Base-by-base conservation (phyloP, 1,284 basidiomycete genomes). In the Boletus smithii region DNA sequence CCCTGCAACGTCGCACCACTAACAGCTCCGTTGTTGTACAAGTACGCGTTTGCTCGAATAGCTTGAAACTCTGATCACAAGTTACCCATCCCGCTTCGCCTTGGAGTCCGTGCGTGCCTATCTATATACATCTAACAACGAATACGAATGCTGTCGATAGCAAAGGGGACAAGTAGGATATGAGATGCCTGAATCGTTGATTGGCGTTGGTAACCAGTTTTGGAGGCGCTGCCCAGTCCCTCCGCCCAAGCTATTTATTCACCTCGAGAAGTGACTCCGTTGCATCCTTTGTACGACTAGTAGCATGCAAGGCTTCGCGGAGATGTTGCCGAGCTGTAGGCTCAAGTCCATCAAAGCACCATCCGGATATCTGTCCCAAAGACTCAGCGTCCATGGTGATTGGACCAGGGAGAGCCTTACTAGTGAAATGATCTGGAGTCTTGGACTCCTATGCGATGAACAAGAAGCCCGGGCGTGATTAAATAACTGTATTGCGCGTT, bases 401-500 rank as follows among this genome's bases (percentile, higher is more conserved):
- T 11, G 14, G 2, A 8, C 6, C 24, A 4, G 8, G 24, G 3
- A 7, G 1, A 9, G 8, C 6, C 20, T 22, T 46, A 44, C 45
- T 20, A 46, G 20, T 11, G 45, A 46, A 10, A 35, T 43, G 26
- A 46, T 4, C 16, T 44, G 26, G 22, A 46, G 44, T 16, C 18
- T 42, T n/a, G 44, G 11, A 11, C 23, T 32, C 5, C 20, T 14
- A 7, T 33, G 16, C 9, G 44, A 29, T 16, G 13, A 23, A 23
- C n/a, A 8, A 16, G 46, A 26, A 14, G 16, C 17, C 9, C 17
- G 41, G 8, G 46, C 41, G 16, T 27, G 46, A 24, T 30, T 20
- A 13, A 46, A 49, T 3, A 46, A 14, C 17, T 40, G 42, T 17
- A 46, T 40, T 14, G 47, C 47, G 9, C 27, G 31, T 23, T 46